A percentile compares a stretch with the other conserved stretches of the same genome.
Conservation (phyloP, 176 grass and related monocot genomes). For the Hyparrhenia diplandra region DNA sequence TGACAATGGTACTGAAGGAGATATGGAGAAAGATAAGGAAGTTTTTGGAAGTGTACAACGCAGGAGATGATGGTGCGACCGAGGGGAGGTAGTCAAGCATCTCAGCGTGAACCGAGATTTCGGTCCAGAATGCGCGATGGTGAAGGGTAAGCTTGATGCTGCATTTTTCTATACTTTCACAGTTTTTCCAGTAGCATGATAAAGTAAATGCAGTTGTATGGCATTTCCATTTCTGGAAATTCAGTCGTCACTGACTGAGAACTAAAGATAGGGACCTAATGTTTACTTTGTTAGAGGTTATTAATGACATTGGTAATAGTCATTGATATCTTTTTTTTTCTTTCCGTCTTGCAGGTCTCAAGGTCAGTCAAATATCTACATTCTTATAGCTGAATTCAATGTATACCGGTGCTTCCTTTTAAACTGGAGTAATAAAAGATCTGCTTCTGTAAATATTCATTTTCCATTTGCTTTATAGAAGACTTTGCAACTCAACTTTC, state of each 20-base stretch:
- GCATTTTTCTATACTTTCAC: slow-evolving; percentile 1
- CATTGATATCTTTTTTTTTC: slow-evolving; percentile 7
- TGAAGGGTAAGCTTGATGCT: slow-evolving; percentile 61
- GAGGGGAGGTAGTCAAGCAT: slow-evolving; percentile 55
- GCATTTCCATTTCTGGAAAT: slow-evolving; percentile 12
- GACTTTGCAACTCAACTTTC: slow-evolving; percentile 7
- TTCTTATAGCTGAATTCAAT: slow-evolving; percentile 23
- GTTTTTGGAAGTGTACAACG: slow-evolving; percentile 60
- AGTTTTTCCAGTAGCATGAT: slow-evolving; percentile 7
- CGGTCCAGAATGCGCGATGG: slow-evolving; percentile 59
- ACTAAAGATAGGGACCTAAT: slow-evolving; percentile 1
- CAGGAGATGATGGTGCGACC: slow-evolving; percentile 51
- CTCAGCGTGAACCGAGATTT: slow-evolving; percentile 67
- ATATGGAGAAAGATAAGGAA: slow-evolving; percentile 86
- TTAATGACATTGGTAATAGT: slow-evolving; percentile 16
- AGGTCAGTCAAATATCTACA: slow-evolving; percentile 57
- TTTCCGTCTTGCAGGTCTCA: slow-evolving; percentile 59
- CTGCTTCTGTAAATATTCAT: background rate
- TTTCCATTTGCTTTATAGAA: slow-evolving; percentile 21
- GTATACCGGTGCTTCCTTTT: slow-evolving; percentile 39
- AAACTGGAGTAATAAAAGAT: slow-evolving; percentile 7
- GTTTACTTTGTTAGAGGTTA: background rate
- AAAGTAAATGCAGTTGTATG: background rate
- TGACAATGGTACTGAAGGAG: slow-evolving; percentile 57
- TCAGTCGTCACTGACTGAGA: background rate